Evolutionary conservation across 2,329 filamentous ascomycete genomes (phyloP), one percentile per base, ranked within the genome.

Genomic region (Paracoccidioides lutzii): DNA sequence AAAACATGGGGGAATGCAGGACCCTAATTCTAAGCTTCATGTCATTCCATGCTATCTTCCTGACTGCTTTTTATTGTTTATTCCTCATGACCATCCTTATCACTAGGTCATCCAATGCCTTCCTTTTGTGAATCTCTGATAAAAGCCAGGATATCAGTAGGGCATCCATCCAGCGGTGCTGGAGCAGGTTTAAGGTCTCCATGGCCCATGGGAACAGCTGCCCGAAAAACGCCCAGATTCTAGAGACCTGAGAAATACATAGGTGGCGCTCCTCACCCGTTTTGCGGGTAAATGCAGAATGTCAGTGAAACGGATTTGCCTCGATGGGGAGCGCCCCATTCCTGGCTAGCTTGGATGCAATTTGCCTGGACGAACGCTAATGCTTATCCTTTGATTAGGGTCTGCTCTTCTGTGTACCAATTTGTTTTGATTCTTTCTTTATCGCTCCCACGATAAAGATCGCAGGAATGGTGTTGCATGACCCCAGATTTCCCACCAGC

Each of bases 241-340:
- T n/a, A 56, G 51, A 45, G 35, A 15, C 38, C 45, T 54, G 32
- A 46, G 51, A 37, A 56, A 51, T 48, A 12, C 32, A 32, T 46
- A 33, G 48, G 51, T 53, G 41, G 50, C 45, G 37, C 28, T 33
- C 48, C 30, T 35, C 50, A 42, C 50, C 45, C 42, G 53, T 49
- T 15, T 9, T 45, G 46, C 57, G 57, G 57, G 50, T 58, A 41
- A 35, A 45, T 56, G 57, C 57, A 58, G 46, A 10, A 43, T 30
- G 44, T 51, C 41, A 56, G 42, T 56, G 54, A 54, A 58, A 56
- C 54, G 32, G 5, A 33, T 37, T 46, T 58, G 38, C 51, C 57
- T 58, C 57, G 57, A 58, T 55, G 53, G 43, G 42, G 53, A 44
- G 43, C 35, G 33, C 30, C 41, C 41, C 53, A 52, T 48, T 53